Conservation (phyloP, 169 alveolate species). For the Cryptosporidium bovis region DNA sequence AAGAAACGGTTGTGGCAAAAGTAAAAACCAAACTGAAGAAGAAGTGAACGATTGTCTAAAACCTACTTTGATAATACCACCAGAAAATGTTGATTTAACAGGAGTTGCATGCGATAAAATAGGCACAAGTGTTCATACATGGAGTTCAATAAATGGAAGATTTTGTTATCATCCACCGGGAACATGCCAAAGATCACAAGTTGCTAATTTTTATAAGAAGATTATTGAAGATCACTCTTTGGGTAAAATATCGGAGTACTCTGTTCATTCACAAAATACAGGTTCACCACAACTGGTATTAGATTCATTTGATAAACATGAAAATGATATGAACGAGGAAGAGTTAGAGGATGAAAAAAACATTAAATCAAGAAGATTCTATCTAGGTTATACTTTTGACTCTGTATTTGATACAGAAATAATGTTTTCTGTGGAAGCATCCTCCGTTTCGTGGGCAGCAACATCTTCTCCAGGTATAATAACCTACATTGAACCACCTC, state of each 20-base stretch:
- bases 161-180: constrained; percentile 74
- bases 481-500: constrained; percentile 71
- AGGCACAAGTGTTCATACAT: constrained; percentile 63
- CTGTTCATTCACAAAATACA: constrained; percentile 45
- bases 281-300: constrained; percentile 60
- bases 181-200: constrained; percentile 61
- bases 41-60: constrained; percentile 51
- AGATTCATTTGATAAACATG: constrained; percentile 12
- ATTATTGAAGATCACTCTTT: constrained; percentile 50
- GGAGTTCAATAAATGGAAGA: constrained; percentile 70
- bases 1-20: constrained; percentile 56
- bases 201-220: constrained; percentile 47
- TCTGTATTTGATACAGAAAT: constrained; percentile 72
- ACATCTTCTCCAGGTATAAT: constrained; percentile 72
- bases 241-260: constrained; percentile 53
- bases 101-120: constrained; percentile 70
- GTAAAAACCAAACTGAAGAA: constrained; percentile 40
- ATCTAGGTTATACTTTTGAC: constrained; percentile 63
- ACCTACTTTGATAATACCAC: constrained; percentile 68
- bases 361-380: constrained; percentile 37
- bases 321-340: constrained; percentile 5
- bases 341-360: constrained; percentile 7
- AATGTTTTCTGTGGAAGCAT: constrained; percentile 73
- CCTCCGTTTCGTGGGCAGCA: constrained; percentile 73
- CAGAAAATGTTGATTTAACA: constrained; percentile 63